phyloP scores from a whole-genome alignment of 257 asterid species.

The Jacaranda mimosifolia region DNA sequence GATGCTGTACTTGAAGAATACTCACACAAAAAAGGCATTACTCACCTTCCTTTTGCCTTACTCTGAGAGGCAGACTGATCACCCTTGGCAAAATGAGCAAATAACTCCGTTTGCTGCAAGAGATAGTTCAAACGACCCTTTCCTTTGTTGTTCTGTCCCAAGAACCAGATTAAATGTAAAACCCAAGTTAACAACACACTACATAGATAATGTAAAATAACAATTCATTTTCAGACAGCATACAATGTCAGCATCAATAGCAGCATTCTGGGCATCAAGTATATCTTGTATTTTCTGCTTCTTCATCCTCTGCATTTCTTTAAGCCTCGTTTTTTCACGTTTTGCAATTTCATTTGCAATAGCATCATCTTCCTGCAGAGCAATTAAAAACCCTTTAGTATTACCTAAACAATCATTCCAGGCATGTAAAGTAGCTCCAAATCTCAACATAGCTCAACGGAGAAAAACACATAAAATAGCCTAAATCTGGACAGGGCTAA shows the following conservation, averaged over 20 bases:
- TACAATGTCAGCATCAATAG: slow-evolving; percentile 96
- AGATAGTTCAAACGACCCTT: slow-evolving; percentile 94
- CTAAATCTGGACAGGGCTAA: slow-evolving; percentile 1
- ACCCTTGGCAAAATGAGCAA: slow-evolving; percentile 98
- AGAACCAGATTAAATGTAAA: slow-evolving; percentile 25
- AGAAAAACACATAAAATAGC: background rate
- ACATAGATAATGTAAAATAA: background rate
- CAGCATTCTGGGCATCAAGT: slow-evolving; percentile 92
- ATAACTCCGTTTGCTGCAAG: slow-evolving; percentile 95
- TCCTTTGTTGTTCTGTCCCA: slow-evolving; percentile 87
- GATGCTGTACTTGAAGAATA: background rate
- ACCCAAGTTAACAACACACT: background rate
- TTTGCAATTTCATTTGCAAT: slow-evolving; percentile 60
- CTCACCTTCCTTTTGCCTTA: slow-evolving; percentile 86
- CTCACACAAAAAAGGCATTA: background rate
- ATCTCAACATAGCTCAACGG: background rate
- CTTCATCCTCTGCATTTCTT: slow-evolving; percentile 84
- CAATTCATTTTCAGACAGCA: slow-evolving; percentile 25
- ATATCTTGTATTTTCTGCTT: slow-evolving; percentile 90
- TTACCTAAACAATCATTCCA: slow-evolving; percentile 3
- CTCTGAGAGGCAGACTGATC: slow-evolving; percentile 72
- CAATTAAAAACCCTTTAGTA: slow-evolving; percentile 16
- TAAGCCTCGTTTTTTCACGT: slow-evolving; percentile 80
- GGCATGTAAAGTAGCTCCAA: background rate
- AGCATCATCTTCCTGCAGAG: slow-evolving; percentile 63